Evolutionary conservation across 73 alveolate species (phyloP), one percentile per base, ranked within the genome.

Genomic region (Paramecium caudatum): DNA sequence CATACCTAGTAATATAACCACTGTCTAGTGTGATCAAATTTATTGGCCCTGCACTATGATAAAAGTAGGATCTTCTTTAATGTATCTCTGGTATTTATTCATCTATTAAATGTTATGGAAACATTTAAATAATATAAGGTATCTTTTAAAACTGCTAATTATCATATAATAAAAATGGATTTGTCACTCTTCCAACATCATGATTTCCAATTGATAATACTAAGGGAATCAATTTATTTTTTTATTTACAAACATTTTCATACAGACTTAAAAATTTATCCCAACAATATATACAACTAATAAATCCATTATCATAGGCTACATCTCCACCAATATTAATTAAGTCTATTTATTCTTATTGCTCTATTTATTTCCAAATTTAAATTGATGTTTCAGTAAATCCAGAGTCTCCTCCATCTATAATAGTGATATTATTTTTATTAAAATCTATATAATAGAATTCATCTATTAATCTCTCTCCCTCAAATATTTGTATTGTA

Each of bases 251-350:
- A 39, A 74, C 1, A 27, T 12, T 43, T 7, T 37, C 88, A 74
- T 74, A 74, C 19, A 27, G 32, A 5, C 19, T 10, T 5, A 74
- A 45, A 25, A 74, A 74, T n/a, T 17, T 43, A 41, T 74, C 88
- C 88, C 88, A 74, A 74, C 88, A 74, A 5, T 30, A 36, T 9
- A 27, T 27, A 47, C 88, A 74, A n/a, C 41, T 5, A 0, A 37
- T 13, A 30, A 74, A 27, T 12, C 88, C 88, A 41, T 74, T 74
- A 41, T 74, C 88, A 74, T 74, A 74, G 6, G 47, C 88, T 13
- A 74, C 47, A 74, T 74, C 88, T 39, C 88, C 88, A 13, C 88
- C 88, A 10, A 74, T 74, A 45, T 41, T 74, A n/a, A 74, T 19
- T 16, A 15, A 13, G 43, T 74, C 88, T 12, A 74, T 74, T 37